Conservation (phyloP, 257 asterid species). For the Craterostigma plantagineum region DNA sequence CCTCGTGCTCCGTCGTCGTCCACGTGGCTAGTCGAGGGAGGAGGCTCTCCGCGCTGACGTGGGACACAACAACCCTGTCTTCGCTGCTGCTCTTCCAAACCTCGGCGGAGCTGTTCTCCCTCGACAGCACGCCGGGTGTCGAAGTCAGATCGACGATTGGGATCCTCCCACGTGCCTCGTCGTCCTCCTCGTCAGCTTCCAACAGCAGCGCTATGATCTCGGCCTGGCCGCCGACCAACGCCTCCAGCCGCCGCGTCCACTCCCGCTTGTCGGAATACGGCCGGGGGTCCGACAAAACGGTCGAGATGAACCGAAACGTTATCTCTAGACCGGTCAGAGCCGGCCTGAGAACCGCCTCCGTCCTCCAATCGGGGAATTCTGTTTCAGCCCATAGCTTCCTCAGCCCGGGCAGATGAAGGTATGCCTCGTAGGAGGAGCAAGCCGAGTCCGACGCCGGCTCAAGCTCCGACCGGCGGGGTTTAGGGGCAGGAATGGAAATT, state of each 20-base stretch:
- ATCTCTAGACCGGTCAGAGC: conserved; percentile 60
- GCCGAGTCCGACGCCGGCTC: conserved; percentile 59
- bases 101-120: conserved; percentile 63
- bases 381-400: conserved; percentile 30
- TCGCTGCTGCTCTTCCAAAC: conserved; percentile 71
- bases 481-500: conserved; percentile 40
- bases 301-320: conserved; percentile 64
- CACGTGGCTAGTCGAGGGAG: conserved; percentile 60
- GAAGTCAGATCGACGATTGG: conserved; percentile 49
- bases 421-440: conserved; percentile 60
- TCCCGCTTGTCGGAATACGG: conserved; percentile 53
- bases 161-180: conserved; percentile 34
- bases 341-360: conserved; percentile 45
- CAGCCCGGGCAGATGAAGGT: conserved; percentile 60
- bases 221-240: conserved; percentile 35
- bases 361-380: conserved; percentile 59
- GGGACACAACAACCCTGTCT: conserved; percentile 51
- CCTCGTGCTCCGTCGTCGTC: conserved; percentile 32
- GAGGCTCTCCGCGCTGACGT: conserved; percentile 57
- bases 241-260: conserved; percentile 62
- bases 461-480: conserved; percentile 23
- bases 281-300: conserved; percentile 50
- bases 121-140: conserved; percentile 21
- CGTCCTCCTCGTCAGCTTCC: conserved; percentile 50
- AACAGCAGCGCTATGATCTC: conserved; percentile 47